These are phyloP conservation scores for Lodderomyces beijingensis DNA, from an alignment of 1,139 yeast species.

Conservation along the genomic window DNA sequence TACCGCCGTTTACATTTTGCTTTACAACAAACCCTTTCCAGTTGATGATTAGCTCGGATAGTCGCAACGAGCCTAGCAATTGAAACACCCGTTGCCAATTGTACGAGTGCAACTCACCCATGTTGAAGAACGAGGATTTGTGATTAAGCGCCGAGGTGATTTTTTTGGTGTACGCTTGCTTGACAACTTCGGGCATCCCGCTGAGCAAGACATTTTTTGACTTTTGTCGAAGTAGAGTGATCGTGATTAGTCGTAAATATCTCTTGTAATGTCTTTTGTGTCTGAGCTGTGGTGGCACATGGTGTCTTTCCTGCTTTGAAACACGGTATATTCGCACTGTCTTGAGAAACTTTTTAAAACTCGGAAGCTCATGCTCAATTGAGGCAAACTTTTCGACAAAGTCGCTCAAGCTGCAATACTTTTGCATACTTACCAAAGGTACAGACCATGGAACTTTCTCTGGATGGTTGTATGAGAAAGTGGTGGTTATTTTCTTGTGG, in stretches of 20 bases:
- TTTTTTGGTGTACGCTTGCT: background rate
- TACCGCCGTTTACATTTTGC: background rate
- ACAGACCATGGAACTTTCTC: too few species aligned
- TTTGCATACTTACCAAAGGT: too few species aligned
- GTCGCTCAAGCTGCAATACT: background rate
- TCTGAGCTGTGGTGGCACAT: slow-evolving; percentile 2
- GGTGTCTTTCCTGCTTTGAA: background rate
- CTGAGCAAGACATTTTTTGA: slow-evolving; percentile 2
- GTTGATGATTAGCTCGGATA: slow-evolving; percentile 28
- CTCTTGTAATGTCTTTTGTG: slow-evolving; percentile 2
- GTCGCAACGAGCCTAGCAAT: slow-evolving; percentile 27
- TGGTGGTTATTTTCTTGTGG: too few species aligned
- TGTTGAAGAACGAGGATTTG: slow-evolving; percentile 3
- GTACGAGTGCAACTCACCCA: slow-evolving; percentile 4
- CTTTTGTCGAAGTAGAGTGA: background rate
- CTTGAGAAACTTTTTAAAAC: slow-evolving; percentile 9
- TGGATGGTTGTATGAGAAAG: too few species aligned
- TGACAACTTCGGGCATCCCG: background rate
- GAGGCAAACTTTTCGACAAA: background rate
- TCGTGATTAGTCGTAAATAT: slow-evolving; percentile 2
- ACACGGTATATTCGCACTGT: slow-evolving; percentile 5
- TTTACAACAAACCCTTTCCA: slow-evolving; percentile 20
- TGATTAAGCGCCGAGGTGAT: background rate
- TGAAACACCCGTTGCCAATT: slow-evolving; percentile 33
- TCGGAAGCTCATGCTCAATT: slow-evolving; percentile 8